Percentiles rank a stretch among this genome's conserved stretches.
phyloP scores from a whole-genome alignment of 352 stramenopile genomes.

The Phytophthora sp. region DNA sequence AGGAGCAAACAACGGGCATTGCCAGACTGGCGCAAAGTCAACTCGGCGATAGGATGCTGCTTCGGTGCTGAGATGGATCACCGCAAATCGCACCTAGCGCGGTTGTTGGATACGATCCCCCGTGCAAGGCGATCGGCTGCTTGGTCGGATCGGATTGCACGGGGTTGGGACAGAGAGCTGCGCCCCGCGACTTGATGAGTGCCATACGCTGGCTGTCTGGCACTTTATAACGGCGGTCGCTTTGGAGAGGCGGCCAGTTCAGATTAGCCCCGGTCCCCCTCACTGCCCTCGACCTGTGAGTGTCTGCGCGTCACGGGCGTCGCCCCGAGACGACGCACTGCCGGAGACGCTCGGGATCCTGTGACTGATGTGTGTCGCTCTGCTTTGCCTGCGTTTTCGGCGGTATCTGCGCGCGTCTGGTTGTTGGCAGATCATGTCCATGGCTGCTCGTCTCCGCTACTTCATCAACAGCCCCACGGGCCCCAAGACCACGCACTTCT shows the following conservation, averaged over 20 bases:
- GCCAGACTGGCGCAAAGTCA: background rate
- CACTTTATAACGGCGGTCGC: conserved; percentile 14
- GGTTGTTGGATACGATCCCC: conserved; percentile 13
- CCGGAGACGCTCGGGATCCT: background rate
- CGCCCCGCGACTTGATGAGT: conserved; percentile 22
- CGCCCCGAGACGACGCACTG: background rate
- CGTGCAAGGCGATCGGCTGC: conserved; percentile 9
- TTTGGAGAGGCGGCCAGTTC: conserved; percentile 5
- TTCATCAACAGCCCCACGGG: conserved; percentile 86
- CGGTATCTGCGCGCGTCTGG: background rate
- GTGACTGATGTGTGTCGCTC: conserved; percentile 10
- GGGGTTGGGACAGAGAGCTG: conserved; percentile 15
- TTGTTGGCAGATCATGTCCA: conserved; percentile 30
- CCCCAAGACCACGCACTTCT: conserved; percentile 90
- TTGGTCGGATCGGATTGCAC: conserved; percentile 5
- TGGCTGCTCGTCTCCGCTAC: conserved; percentile 50
- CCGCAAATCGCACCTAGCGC: conserved; percentile 6
- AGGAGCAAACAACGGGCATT: too few relatives aligned
- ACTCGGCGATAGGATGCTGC: conserved; percentile 6
- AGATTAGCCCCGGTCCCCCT: conserved; percentile 3
- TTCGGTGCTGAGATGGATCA: conserved; percentile 1
- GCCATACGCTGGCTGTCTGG: conserved; percentile 6
- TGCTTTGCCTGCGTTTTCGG: background rate
- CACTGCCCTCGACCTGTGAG: conserved; percentile 3
- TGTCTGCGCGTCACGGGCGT: too few relatives aligned